These are phyloP conservation scores for Alternaria alternata DNA, from an alignment of 2,329 filamentous ascomycete species.

Conservation along the genomic window DNA sequence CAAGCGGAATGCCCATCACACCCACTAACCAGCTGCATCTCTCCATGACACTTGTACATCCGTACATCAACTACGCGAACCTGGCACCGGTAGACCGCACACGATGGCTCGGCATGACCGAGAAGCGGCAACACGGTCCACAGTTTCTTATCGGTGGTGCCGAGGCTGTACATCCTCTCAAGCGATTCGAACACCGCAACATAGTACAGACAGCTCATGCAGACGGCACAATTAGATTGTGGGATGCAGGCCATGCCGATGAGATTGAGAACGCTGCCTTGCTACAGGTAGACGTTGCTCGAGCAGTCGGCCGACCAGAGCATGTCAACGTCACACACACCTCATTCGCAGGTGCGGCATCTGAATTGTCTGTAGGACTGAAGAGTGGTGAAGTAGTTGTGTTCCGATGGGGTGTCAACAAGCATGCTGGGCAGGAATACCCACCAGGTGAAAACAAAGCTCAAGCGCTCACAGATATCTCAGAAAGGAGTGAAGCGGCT, in stretches of 20 bases:
- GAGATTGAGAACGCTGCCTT: constrained; percentile 87
- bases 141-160: constrained; percentile 80
- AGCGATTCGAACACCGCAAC: constrained; percentile 82
- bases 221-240: constrained; percentile 89
- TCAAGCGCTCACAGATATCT: constrained; percentile 74
- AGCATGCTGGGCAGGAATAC: constrained; percentile 71
- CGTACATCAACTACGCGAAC: constrained; percentile 78
- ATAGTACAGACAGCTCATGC: constrained; percentile 87
- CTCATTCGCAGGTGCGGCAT: constrained; percentile 80
- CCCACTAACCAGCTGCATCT: constrained; percentile 93
- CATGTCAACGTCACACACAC: constrained; percentile 80
- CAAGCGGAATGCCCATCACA: constrained; percentile 87
- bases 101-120: constrained; percentile 90
- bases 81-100: constrained; percentile 79
- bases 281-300: constrained; percentile 85
- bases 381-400: constrained; percentile 83
- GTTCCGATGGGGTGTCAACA: constrained; percentile 88
- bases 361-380: constrained; percentile 85
- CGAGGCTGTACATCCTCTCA: constrained; percentile 72
- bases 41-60: constrained; percentile 86
- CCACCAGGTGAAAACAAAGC: constrained; percentile 59
- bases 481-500: constrained; percentile 72
- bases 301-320: constrained; percentile 80
- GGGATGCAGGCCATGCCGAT: constrained; percentile 91
- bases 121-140: constrained; percentile 81